Base-by-base conservation (phyloP, 2,329 filamentous ascomycete genomes). In the Diaporthe citri region DNA sequence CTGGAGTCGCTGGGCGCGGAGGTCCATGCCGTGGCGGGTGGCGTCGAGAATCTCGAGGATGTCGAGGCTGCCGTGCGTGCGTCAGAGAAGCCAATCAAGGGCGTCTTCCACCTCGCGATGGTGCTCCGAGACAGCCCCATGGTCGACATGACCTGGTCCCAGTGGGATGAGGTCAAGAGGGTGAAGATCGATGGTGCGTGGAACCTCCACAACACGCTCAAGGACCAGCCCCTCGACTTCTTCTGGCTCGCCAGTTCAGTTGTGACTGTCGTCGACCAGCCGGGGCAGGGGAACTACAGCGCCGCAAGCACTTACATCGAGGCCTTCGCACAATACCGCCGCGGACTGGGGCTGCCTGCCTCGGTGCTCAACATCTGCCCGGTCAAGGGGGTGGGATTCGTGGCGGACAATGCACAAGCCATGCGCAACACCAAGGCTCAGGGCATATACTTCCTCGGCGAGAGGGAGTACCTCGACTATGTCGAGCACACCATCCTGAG, bases 81-180 rank as follows among this genome's bases (percentile, higher is more conserved):
- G 0, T 39, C 64, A 8, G 39, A 25, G 2, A 41, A 41, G 3
- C 73, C 69, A 6, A 25, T 75, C 39, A 48, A 31, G 9, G 73
- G 73, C 17, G 46, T 73, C 2, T 39, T 60, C 10, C 59, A 75
- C 25, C 28, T 71, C 2, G 73, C 73, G 28, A 75, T 75, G 70
- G 73, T 75, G 25, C 70, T 75, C 28, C 41, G 34, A 9, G 73
- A 74, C 17, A 46, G 25, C 39, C n/a, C n/a, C 13, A 31, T 46
- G n/a, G 15, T 64, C 0, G 39, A 46, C 8, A 64, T 64, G 39
- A 31, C 39, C 15, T 31, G n/a, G n/a, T 28, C 39, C 39, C 39
- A 28, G 15, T 62, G 59, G 59, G 39, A 46, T 22, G 56, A 60
- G 34, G 56, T 60, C 22, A 60, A 60, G 6, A 60, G 56, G 36